Evolutionary conservation across 2,329 filamentous ascomycete genomes (phyloP).

Genomic region (Hymenoscyphus repandus): DNA sequence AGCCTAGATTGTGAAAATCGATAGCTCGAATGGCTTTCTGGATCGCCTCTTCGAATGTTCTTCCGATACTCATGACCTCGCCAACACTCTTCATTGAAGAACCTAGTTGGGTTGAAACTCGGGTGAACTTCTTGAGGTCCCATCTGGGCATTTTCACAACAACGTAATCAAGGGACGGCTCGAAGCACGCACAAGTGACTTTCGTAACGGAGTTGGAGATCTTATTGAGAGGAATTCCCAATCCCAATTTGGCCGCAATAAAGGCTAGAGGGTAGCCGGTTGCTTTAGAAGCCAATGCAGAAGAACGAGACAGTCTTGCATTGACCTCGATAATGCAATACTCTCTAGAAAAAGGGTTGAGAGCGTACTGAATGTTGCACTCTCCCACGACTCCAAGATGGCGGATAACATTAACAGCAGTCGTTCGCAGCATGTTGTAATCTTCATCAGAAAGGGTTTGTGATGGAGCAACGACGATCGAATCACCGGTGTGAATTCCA

Average conservation of each 20-base stretch:
- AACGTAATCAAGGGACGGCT: slow-evolving; percentile 95
- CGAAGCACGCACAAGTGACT: slow-evolving; percentile 94
- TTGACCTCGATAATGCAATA: slow-evolving; percentile 99
- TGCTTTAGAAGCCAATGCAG: slow-evolving; percentile 91
- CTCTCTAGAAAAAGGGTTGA: slow-evolving; percentile 91
- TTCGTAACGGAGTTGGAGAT: slow-evolving; percentile 96
- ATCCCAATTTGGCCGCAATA: slow-evolving; percentile 91
- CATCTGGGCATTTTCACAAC: slow-evolving; percentile 98
- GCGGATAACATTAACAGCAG: slow-evolving; percentile 93
- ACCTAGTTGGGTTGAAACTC: slow-evolving; percentile 90
- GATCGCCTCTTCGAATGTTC: slow-evolving; percentile 96
- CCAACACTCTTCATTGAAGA: slow-evolving; percentile 99
- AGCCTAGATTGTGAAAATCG: slow-evolving; percentile 92
- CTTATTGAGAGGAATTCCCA: slow-evolving; percentile 91
- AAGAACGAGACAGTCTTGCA: slow-evolving; percentile 89
- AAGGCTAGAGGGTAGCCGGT: slow-evolving; percentile 96
- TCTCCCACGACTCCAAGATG: slow-evolving; percentile 97
- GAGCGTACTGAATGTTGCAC: slow-evolving; percentile 97
- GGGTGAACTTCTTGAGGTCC: slow-evolving; percentile 98
- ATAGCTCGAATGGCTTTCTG: slow-evolving; percentile 96
- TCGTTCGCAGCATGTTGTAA: slow-evolving; percentile 98
- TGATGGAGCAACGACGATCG: slow-evolving; percentile 94
- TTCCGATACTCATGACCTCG: slow-evolving; percentile 96
- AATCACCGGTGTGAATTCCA: slow-evolving; percentile 96
- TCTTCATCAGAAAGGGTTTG: slow-evolving; percentile 96